Evolutionary conservation across 345 rosid genomes (phyloP).

Genomic region (Viola odorata): DNA sequence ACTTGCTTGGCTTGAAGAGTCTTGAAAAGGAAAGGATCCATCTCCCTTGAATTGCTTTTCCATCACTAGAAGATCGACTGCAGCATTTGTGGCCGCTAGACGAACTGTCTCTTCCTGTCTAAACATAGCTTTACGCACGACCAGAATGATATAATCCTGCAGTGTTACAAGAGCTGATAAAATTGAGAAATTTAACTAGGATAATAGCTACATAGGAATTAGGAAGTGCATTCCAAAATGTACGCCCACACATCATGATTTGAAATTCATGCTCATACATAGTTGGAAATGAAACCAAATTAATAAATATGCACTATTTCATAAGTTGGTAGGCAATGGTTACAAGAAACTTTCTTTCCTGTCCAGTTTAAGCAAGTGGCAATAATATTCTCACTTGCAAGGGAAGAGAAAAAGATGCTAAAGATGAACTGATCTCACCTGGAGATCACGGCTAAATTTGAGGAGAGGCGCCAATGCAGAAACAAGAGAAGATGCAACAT

Average conservation of each 20-base stretch:
- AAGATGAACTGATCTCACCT: slow-evolving; percentile 36
- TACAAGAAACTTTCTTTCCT: too few species aligned
- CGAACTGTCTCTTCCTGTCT: slow-evolving; percentile 73
- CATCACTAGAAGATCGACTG: slow-evolving; percentile 54
- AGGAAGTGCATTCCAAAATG: neutral
- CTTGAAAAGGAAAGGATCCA: slow-evolving; percentile 49
- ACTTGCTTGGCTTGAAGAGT: slow-evolving; percentile 89
- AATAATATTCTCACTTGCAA: neutral
- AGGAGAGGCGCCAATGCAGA: slow-evolving; percentile 61
- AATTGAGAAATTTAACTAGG: neutral
- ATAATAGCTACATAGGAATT: neutral
- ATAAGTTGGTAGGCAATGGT: neutral
- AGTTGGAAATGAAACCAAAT: slow-evolving; percentile 1
- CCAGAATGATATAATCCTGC: slow-evolving; percentile 70
- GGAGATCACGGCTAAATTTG: slow-evolving; percentile 59
- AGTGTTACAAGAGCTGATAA: slow-evolving; percentile 10
- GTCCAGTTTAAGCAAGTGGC: too few species aligned
- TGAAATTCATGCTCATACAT: neutral
- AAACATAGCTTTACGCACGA: slow-evolving; percentile 82
- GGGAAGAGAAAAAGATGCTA: neutral
- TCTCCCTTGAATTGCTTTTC: slow-evolving; percentile 56
- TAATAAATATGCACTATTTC: neutral
- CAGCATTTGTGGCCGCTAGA: slow-evolving; percentile 57
- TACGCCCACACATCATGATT: neutral
- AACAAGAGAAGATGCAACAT: slow-evolving; percentile 53